These are phyloP conservation scores for Ustilago sp. DNA, from an alignment of 1,284 basidiomycete genomes.

Conservation along the genomic window DNA sequence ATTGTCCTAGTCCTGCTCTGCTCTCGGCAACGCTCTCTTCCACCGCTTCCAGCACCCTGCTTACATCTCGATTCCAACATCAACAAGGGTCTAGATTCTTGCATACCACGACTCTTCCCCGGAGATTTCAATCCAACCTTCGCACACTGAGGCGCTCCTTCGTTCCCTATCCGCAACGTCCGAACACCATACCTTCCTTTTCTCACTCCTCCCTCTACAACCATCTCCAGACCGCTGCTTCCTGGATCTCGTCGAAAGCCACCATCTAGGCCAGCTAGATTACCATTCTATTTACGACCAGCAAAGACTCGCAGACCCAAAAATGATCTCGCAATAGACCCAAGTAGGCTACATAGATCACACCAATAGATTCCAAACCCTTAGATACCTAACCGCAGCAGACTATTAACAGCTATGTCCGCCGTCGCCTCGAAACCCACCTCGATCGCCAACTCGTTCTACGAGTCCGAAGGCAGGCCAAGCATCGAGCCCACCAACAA, in stretches of 20 bases:
- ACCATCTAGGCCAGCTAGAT: neutral
- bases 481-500: constrained; percentile 45
- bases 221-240: neutral
- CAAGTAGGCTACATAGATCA: neutral
- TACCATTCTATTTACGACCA: neutral
- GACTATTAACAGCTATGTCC: constrained; percentile 20
- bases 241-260: neutral
- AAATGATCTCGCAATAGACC: constrained; percentile 5
- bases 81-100: neutral
- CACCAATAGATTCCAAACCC: neutral
- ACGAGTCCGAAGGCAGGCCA: constrained; percentile 39
- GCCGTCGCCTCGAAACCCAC: constrained; percentile 31
- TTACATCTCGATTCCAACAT: neutral
- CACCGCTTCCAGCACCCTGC: neutral
- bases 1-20: neutral
- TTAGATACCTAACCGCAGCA: neutral
- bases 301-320: neutral
- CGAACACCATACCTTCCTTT: neutral
- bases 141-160: neutral
- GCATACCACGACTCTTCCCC: neutral
- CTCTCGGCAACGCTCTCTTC: constrained; percentile 1
- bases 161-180: neutral
- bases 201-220: neutral
- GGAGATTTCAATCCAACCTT: too few species aligned
- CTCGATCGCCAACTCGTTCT: constrained; percentile 44